These are phyloP conservation scores for Ascochyta koolunga DNA, from an alignment of 2,329 filamentous ascomycete genomes.

Conservation along the genomic window DNA sequence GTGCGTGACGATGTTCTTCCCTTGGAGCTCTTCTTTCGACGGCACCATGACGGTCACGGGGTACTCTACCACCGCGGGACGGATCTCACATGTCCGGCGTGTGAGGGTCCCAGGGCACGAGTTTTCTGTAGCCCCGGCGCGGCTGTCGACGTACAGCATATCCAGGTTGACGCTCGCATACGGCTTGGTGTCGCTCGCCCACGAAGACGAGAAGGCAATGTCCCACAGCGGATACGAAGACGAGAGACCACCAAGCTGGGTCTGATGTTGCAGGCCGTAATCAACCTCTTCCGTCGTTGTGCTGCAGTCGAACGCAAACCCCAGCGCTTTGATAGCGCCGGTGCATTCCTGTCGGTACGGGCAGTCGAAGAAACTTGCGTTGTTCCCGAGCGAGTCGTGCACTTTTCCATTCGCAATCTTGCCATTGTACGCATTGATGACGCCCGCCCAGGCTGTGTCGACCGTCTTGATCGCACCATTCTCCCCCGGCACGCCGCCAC, in stretches of 20 bases:
- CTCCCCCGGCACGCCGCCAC: constrained; percentile 29
- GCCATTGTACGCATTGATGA: constrained; percentile 28
- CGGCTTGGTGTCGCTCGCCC: constrained; percentile 16
- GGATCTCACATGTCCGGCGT: constrained; percentile 23
- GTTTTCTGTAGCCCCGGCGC: constrained; percentile 3
- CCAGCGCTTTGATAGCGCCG: constrained; percentile 22
- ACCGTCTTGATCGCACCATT: constrained; percentile 26
- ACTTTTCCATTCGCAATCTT: constrained; percentile 34
- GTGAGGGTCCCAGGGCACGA: constrained; percentile 27
- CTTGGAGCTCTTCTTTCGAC: constrained; percentile 27
- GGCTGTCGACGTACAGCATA: constrained; percentile 30
- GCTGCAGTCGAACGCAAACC: constrained; percentile 26
- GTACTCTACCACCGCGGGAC: constrained; percentile 27
- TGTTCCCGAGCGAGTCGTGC: constrained; percentile 20
- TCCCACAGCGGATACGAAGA: constrained; percentile 26
- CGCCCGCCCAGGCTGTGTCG: constrained; percentile 24
- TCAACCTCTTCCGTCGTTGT: constrained; percentile 20
- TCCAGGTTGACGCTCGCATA: constrained; percentile 25
- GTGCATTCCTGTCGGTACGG: constrained; percentile 29
- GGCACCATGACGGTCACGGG: constrained; percentile 32
- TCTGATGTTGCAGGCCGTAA: constrained; percentile 23
- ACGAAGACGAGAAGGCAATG: constrained; percentile 21
- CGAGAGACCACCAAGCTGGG: constrained; percentile 1
- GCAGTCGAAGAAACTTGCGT: constrained; percentile 29
- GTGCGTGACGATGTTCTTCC: constrained; percentile 30